Base-by-base conservation (phyloP, 371 early-diverging fungal genomes). In the Apophysomyces elegans region DNA sequence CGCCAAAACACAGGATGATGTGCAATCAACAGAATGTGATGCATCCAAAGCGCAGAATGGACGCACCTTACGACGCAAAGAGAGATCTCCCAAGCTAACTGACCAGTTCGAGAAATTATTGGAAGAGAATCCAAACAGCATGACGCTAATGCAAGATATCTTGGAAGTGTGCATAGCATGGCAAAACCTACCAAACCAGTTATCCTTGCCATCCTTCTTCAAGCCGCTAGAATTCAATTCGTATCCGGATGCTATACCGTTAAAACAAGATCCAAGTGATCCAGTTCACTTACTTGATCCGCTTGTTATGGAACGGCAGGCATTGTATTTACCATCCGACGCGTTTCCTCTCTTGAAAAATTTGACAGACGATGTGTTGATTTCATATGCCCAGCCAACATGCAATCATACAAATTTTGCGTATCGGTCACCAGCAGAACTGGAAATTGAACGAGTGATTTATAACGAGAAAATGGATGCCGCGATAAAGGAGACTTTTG, bases 361-460 rank as follows among this genome's bases (percentile, higher is more conserved):
- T 61, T 81, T 90, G 63, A 88, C 90, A 37, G 84, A 84, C 36
- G 84, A 87, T 56, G 80, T 87, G 59, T 79, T 90, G 1, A 77
- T 84, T 14, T 86, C 87, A 47, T 90, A 90, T 67, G 83, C 86
- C 61, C 83, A 86, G 45, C 88, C 91, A 21, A 85, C 86, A 35
- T 92, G 92, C 70, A 74, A 86, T 58, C 92, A 92, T 68, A 81
- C 77, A 2, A 83, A 82, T 63, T 81, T 87, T 8, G 80, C 81
- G 56, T 84, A 84, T 41, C 86, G 85, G 64, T 76, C 81, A 59
- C 91, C 91, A 8, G 77, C 84, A 0, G 91, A 91, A 69, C 83
- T 91, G 36, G 91, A 91, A 39, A 70, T 83, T 16, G 89, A 88
- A 59, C 79, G 85, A 21, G 73, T 81, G 32, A 84, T 89, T 5